Conservation (phyloP, 1,284 basidiomycete species). For the Polyporus tsugae region DNA sequence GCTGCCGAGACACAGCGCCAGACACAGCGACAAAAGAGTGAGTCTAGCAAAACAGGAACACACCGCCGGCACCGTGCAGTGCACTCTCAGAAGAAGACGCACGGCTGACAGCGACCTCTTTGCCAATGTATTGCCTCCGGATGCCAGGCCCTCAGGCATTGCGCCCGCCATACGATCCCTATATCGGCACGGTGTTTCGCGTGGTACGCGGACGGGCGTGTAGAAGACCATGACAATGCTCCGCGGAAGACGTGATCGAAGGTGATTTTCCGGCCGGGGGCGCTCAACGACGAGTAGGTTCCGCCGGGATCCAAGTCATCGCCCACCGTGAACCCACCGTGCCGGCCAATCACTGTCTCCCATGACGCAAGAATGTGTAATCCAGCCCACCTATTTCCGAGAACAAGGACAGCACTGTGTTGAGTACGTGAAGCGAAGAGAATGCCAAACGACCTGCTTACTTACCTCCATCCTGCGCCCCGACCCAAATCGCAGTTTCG, state of each 20-base stretch:
- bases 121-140: neutral
- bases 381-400: constrained; percentile 1
- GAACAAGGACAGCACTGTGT: neutral
- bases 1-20: neutral
- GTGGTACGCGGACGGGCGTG: neutral
- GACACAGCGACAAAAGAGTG: no score
- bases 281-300: neutral
- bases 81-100: neutral
- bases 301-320: neutral
- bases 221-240: neutral
- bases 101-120: neutral
- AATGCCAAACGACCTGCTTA: neutral
- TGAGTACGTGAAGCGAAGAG: neutral
- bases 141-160: neutral
- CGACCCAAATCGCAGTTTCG: neutral
- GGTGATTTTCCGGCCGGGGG: neutral
- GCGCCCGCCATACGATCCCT: neutral
- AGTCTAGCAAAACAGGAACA: neutral
- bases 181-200: neutral
- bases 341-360: neutral
- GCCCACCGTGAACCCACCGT: neutral
- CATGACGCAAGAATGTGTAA: neutral
- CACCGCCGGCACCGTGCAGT: neutral
- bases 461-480: neutral
- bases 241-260: neutral